Evolutionary conservation across 2,329 filamentous ascomycete genomes (phyloP), one percentile per base, ranked within the genome.

Genomic region (Coniochaeta hoffmannii): DNA sequence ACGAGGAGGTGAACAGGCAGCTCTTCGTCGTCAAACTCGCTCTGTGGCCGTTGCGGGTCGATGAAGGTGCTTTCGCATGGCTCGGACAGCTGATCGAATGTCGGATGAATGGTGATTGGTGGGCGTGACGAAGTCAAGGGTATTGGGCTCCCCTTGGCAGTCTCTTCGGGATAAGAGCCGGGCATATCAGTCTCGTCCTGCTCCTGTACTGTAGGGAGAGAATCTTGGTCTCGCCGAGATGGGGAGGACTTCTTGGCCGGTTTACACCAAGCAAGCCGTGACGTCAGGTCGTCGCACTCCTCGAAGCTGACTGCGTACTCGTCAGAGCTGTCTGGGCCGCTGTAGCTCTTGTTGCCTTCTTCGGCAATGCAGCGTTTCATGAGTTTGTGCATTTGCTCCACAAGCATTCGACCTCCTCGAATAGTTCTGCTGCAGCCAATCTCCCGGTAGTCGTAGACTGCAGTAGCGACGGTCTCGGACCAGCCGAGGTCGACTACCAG

Each of bases 401-500:
- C 80, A 19, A 97, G 73, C 56, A 81, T 69, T 65, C 86, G 92
- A 57, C 87, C 90, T 32, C 84, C 91, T 60, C 94, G 80, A 14
- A 89, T 77, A 36, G 83, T 93, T 54, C 89, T 80, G 56, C 78
- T 82, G 54, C 83, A 83, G 15, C 79, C 77, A 1, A 96, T 83
- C 68, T 96, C 91, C 54, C 89, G 86, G 68, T 91, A 96, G 71
- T 99, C 94, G 66, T 92, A 97, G 7, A 97, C 79, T 6, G 86
- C 88, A 0, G 90, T 96, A 22, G 95, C 82, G 0, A 87, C 81
- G 0, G 92, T 96, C 70, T 97, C 94, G 41, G 85, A 80, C 94
- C 94, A 99, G 44, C 93, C 94, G 58, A 99, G 79, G 65, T 99
- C 91, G 35, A 99, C 78, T 0, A 97, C 83, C 41, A 99, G 70